These are phyloP conservation scores for Exobasidium rhododendri DNA, from an alignment of 1,284 basidiomycete species.

Conservation along the genomic window DNA sequence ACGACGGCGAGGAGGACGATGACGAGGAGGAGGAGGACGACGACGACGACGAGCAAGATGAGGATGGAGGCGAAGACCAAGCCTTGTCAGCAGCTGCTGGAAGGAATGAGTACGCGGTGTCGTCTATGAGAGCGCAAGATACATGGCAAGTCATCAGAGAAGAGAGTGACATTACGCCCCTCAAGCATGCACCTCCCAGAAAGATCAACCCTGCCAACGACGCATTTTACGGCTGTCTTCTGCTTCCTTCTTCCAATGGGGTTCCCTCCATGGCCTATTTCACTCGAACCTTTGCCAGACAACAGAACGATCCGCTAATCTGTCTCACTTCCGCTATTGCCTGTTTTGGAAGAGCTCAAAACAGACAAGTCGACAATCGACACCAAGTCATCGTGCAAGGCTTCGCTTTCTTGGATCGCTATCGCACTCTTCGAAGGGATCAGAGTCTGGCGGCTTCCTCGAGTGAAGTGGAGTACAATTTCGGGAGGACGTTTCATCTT, in stretches of 20 bases:
- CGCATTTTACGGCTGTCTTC: conserved; percentile 80
- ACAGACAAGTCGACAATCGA: conserved; percentile 88
- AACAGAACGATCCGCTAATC: conserved; percentile 77
- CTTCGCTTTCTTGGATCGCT: conserved; percentile 29
- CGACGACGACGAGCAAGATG: conserved; percentile 31
- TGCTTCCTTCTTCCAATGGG: conserved; percentile 78
- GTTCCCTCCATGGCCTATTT: conserved; percentile 88
- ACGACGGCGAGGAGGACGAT: conserved; percentile 13
- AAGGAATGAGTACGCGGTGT: not conserved
- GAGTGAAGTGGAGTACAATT: conserved; percentile 80
- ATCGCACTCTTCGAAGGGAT: conserved; percentile 17
- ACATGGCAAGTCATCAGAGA: not conserved
- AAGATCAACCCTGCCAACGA: conserved; percentile 63
- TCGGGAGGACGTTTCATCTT: conserved; percentile 84
- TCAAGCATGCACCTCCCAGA: conserved; percentile 25
- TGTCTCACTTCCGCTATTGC: conserved; percentile 77
- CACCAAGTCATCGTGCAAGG: conserved; percentile 63
- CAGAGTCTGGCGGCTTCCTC: not conserved
- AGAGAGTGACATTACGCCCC: not conserved
- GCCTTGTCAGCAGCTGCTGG: not conserved
- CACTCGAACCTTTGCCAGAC: conserved; percentile 78
- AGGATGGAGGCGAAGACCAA: conserved; percentile 8
- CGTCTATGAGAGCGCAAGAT: not conserved
- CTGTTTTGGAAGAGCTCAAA: conserved; percentile 82
- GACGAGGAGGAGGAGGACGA: conserved; percentile 25